Conservation (phyloP, 1,284 basidiomycete genomes). For the Cryptococcus hybrid region DNA sequence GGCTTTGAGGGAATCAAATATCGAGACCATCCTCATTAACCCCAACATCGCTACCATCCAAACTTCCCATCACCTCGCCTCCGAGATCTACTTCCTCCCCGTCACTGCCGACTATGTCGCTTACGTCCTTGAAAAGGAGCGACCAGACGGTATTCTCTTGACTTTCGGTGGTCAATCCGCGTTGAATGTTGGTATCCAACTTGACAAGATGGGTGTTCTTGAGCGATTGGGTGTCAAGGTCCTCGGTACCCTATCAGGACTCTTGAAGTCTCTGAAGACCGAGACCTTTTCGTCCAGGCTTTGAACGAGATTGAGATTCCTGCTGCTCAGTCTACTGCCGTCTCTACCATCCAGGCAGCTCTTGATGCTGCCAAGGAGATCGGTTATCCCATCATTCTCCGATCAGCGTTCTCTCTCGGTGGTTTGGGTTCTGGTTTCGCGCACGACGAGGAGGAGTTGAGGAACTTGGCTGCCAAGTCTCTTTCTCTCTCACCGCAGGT, state of each 20-base stretch:
- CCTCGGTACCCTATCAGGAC: constrained; percentile 91
- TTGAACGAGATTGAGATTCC: constrained; percentile 98
- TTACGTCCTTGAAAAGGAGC: constrained; percentile 97
- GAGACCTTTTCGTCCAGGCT: constrained; percentile 95
- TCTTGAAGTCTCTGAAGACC: constrained; percentile 94
- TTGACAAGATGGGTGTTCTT: constrained; percentile 96
- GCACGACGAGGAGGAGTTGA: constrained; percentile 89
- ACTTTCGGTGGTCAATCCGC: constrained; percentile 99
- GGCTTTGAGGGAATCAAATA: constrained; percentile 92
- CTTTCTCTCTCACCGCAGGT: constrained; percentile 90
- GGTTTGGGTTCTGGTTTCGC: constrained; percentile 99
- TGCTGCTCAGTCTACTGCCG: constrained; percentile 94
- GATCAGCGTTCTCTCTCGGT: constrained; percentile 96
- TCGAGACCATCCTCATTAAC: constrained; percentile 94
- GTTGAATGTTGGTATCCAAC: constrained; percentile 94
- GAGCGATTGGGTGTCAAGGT: constrained; percentile 94
- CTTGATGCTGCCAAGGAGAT: constrained; percentile 87
- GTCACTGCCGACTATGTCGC: constrained; percentile 98
- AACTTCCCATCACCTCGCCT: constrained; percentile 93
- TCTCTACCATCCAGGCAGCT: constrained; percentile 91
- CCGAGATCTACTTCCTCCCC: constrained; percentile 96
- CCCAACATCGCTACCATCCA: constrained; percentile 98
- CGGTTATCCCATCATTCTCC: constrained; percentile 97
- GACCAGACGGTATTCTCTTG: constrained; percentile 94
- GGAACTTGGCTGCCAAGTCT: constrained; percentile 89